Evolutionary conservation across 1,284 basidiomycete genomes (phyloP).

Genomic region (Tilletia horrida): DNA sequence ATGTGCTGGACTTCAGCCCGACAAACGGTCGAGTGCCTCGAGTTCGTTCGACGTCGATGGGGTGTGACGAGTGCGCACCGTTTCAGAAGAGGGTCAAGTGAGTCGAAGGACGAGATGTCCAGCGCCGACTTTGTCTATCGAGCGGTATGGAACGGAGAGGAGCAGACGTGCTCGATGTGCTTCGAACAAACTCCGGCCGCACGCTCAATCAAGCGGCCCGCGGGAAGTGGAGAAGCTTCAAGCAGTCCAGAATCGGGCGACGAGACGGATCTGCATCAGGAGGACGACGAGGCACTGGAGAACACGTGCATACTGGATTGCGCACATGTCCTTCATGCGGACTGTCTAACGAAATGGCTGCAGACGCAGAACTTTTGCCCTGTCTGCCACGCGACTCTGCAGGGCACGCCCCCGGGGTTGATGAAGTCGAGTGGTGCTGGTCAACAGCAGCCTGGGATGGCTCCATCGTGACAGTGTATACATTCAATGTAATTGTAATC

Average conservation of each 20-base stretch:
- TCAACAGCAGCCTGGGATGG: too few relatives aligned
- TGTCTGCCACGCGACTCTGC: conserved; percentile 5
- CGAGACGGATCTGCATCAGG: not conserved
- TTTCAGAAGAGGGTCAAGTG: not conserved
- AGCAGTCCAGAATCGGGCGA: not conserved
- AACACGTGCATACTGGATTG: conserved; percentile 10
- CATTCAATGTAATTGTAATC: too few relatives aligned
- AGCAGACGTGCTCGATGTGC: conserved; percentile 13
- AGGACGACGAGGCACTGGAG: not conserved
- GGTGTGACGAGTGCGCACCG: not conserved
- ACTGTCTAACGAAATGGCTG: not conserved
- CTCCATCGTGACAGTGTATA: too few relatives aligned
- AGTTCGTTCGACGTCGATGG: conserved; percentile 10
- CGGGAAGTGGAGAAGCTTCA: too few relatives aligned
- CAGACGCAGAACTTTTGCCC: conserved; percentile 14
- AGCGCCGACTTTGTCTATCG: not conserved
- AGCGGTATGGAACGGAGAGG: conserved; percentile 15
- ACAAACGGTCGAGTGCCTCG: conserved; percentile 17
- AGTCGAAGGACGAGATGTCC: not conserved
- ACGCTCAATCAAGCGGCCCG: not conserved
- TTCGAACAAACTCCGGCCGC: conserved; percentile 8
- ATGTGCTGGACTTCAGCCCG: conserved; percentile 11
- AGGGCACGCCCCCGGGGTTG: conserved; percentile 10
- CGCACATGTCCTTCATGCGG: conserved; percentile 4
- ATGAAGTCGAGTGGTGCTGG: not conserved